Evolutionary conservation across 2,329 filamentous ascomycete species (phyloP).

Genomic region (Aspergillus thermomutatus): DNA sequence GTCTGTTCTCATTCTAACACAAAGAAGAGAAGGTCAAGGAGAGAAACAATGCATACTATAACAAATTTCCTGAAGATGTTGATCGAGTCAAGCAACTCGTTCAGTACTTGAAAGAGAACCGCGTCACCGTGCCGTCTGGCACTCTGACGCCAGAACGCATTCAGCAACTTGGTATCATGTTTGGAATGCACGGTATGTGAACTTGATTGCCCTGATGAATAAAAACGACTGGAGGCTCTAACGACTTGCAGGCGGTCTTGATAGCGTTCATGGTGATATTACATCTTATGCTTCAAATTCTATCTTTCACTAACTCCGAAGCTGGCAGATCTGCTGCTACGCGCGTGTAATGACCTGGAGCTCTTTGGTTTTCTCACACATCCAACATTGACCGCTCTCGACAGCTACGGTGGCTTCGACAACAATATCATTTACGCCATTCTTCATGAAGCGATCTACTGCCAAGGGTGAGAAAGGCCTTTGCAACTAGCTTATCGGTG

Average conservation of each 20-base stretch:
- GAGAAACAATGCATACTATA: slow-evolving; percentile 76
- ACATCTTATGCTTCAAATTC: neutral
- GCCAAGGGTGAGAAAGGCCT: slow-evolving; percentile 52
- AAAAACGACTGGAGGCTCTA: slow-evolving; percentile 3
- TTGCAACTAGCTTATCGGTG: neutral
- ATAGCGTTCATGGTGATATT: slow-evolving; percentile 61
- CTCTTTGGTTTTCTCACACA: slow-evolving; percentile 72
- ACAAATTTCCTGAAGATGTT: slow-evolving; percentile 79
- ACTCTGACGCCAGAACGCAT: slow-evolving; percentile 70
- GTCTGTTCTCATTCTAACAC: slow-evolving; percentile 11
- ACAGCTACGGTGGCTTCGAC: slow-evolving; percentile 68
- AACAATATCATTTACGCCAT: slow-evolving; percentile 78
- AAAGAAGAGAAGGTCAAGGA: slow-evolving; percentile 57
- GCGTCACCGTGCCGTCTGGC: slow-evolving; percentile 67
- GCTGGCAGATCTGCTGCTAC: slow-evolving; percentile 59
- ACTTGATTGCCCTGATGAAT: neutral
- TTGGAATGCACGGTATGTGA: slow-evolving; percentile 66
- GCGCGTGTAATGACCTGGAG: slow-evolving; percentile 68
- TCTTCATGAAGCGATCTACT: slow-evolving; percentile 86
- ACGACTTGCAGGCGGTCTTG: slow-evolving; percentile 57
- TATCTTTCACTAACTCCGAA: neutral
- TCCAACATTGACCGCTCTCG: slow-evolving; percentile 66
- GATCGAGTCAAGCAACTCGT: slow-evolving; percentile 65
- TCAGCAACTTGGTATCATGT: slow-evolving; percentile 70
- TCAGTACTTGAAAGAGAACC: slow-evolving; percentile 59